phyloP scores from a whole-genome alignment of 1,284 basidiomycete species.

The Irpex sp. region DNA sequence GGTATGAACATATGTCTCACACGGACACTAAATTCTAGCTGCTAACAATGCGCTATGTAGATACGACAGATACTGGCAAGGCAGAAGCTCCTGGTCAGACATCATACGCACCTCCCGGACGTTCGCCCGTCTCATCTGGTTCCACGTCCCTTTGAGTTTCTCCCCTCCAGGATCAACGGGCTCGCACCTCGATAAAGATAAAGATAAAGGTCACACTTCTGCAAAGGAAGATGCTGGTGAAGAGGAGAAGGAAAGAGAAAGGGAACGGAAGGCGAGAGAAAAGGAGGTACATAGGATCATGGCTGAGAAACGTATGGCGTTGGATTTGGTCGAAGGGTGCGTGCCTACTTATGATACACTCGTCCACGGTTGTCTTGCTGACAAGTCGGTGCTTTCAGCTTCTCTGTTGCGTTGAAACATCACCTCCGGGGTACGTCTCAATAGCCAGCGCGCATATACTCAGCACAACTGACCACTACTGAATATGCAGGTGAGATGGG shows the following conservation, averaged over 20 bases:
- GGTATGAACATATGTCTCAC: too few relatives aligned
- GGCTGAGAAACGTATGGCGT: conserved; percentile 53
- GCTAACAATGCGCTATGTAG: too few relatives aligned
- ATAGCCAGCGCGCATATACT: background rate
- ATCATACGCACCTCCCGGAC: conserved; percentile 45
- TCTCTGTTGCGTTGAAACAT: conserved; percentile 57
- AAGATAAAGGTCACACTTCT: too few relatives aligned
- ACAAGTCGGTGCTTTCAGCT: conserved; percentile 29
- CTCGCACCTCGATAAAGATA: background rate
- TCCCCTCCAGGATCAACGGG: background rate
- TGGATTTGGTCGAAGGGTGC: conserved; percentile 55
- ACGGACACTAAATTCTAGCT: too few relatives aligned
- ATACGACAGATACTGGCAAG: conserved; percentile 62
- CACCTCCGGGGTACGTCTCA: conserved; percentile 46
- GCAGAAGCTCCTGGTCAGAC: conserved; percentile 55
- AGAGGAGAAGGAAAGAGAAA: conserved; percentile 23
- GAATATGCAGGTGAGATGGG: conserved; percentile 40
- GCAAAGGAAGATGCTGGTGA: too few relatives aligned
- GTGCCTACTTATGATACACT: conserved; percentile 13
- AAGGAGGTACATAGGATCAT: conserved; percentile 46
- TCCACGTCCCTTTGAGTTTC: conserved; percentile 50
- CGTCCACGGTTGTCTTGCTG: background rate
- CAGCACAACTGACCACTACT: background rate
- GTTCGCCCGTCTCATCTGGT: conserved; percentile 53
- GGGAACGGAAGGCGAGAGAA: conserved; percentile 23